Percentiles rank a stretch among this genome's conserved stretches.
These are phyloP conservation scores for Arabis alpina DNA, from an alignment of 345 rosid genomes.

Conservation along the genomic window DNA sequence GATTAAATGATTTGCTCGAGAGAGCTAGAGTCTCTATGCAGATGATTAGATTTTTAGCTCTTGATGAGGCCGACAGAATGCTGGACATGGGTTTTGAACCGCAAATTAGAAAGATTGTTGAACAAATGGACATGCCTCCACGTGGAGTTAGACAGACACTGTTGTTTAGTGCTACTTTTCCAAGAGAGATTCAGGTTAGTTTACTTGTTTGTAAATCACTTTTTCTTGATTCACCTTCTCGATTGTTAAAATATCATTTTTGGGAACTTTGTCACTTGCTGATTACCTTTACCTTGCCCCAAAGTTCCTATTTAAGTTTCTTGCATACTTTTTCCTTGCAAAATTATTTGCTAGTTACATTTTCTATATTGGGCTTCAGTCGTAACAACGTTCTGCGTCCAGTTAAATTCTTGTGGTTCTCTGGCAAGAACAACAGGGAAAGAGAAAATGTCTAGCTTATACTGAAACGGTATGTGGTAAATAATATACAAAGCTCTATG, in stretches of 20 bases:
- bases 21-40: slow-evolving; percentile 95
- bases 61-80: slow-evolving; percentile 99
- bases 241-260: slow-evolving; percentile 19
- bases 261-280: slow-evolving; percentile 5
- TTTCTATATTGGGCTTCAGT: neutral
- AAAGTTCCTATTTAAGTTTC: neutral
- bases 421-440: neutral
- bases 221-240: slow-evolving; percentile 23
- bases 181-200: slow-evolving; percentile 91
- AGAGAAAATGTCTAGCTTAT: neutral
- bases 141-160: slow-evolving; percentile 87
- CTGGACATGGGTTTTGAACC: slow-evolving; percentile 99
- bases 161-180: slow-evolving; percentile 98
- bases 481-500: neutral
- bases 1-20: slow-evolving; percentile 93
- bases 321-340: slow-evolving; percentile 10
- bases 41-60: slow-evolving; percentile 86
- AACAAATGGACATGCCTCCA: slow-evolving; percentile 96
- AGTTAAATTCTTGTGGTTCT: slow-evolving; percentile 5
- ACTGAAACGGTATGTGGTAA: neutral
- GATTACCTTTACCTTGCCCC: neutral
- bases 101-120: slow-evolving; percentile 94
- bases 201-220: slow-evolving; percentile 13
- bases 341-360: slow-evolving; percentile 1
- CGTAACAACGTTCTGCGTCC: neutral